A percentile compares a stretch with the other conserved stretches of the same genome.
Evolutionary conservation across 1,284 basidiomycete genomes (phyloP).

Genomic region (Fistulinella cinereoalba): DNA sequence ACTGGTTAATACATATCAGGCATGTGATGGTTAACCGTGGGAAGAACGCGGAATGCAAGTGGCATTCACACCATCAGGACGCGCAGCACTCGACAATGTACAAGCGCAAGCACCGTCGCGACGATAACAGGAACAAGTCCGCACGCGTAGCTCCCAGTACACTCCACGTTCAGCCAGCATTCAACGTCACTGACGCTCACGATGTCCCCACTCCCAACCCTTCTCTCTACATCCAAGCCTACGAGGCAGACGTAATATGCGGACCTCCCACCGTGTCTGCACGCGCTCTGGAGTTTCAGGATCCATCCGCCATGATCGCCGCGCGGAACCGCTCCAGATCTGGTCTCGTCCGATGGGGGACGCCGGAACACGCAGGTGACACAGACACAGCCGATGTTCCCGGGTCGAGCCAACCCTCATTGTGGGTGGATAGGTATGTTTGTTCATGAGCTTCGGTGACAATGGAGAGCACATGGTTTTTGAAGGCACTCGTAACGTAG

Average conservation of each 20-base stretch:
- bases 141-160: not conserved
- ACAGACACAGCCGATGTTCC: conserved; percentile 4
- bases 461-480: conserved; percentile 9
- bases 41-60: no score
- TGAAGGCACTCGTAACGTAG: conserved; percentile 8
- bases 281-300: conserved; percentile 45
- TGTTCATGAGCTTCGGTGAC: conserved; percentile 8
- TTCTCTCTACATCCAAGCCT: conserved; percentile 55
- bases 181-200: conserved; percentile 1
- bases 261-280: conserved; percentile 43
- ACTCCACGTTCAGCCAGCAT: conserved; percentile 4
- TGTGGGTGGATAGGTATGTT: conserved; percentile 63
- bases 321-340: conserved; percentile 37
- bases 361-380: conserved; percentile 5
- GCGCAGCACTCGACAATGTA: conserved; percentile 14
- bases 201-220: conserved; percentile 24
- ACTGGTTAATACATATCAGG: no score
- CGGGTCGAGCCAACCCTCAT: conserved; percentile 32
- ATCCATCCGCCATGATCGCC: conserved; percentile 9
- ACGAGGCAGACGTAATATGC: conserved; percentile 63
- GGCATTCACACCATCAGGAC: no score
- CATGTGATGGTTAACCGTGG: no score
- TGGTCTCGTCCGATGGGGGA: conserved; percentile 47
- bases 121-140: conserved; percentile 9
- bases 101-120: conserved; percentile 27